Percentiles rank a stretch among this genome's conserved stretches.
phyloP scores from a whole-genome alignment of 2,329 filamentous ascomycete genomes.

The Penicillium rolfsii region DNA sequence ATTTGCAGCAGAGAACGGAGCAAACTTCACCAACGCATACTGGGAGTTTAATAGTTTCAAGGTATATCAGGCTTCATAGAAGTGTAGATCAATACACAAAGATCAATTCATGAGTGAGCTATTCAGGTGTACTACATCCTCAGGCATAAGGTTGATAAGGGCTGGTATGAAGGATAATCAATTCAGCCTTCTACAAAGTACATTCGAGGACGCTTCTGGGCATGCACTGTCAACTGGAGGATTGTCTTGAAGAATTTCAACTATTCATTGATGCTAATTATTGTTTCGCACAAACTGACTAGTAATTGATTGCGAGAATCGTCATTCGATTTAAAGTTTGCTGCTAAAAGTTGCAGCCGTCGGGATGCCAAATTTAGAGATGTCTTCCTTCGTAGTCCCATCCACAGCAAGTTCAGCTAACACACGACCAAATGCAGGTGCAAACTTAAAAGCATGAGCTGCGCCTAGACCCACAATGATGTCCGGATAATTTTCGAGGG shows the following conservation, averaged over 20 bases:
- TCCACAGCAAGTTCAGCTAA: constrained; percentile 33
- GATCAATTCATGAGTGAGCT: not conserved
- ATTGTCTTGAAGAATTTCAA: not conserved
- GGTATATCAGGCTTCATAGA: constrained; percentile 53
- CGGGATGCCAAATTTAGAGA: constrained; percentile 31
- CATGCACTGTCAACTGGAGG: not conserved
- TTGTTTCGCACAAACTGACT: not conserved
- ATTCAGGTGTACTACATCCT: not conserved
- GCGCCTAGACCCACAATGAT: constrained; percentile 31
- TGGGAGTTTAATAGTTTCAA: constrained; percentile 68
- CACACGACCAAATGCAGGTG: constrained; percentile 30
- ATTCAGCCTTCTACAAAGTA: not conserved
- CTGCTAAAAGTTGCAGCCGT: constrained; percentile 11
- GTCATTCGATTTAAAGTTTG: constrained; percentile 13
- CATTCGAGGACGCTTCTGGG: not conserved
- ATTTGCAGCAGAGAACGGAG: constrained; percentile 61
- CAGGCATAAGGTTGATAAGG: not conserved
- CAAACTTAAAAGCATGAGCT: constrained; percentile 35
- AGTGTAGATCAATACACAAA: not conserved
- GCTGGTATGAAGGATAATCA: not conserved
- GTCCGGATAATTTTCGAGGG: constrained; percentile 26
- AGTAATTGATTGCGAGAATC: not conserved
- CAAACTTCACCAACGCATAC: constrained; percentile 61
- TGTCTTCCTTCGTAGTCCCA: constrained; percentile 29
- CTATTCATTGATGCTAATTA: not conserved